Evolutionary conservation across 2,329 filamentous ascomycete species (phyloP).

Genomic region (Xylaria sp.): DNA sequence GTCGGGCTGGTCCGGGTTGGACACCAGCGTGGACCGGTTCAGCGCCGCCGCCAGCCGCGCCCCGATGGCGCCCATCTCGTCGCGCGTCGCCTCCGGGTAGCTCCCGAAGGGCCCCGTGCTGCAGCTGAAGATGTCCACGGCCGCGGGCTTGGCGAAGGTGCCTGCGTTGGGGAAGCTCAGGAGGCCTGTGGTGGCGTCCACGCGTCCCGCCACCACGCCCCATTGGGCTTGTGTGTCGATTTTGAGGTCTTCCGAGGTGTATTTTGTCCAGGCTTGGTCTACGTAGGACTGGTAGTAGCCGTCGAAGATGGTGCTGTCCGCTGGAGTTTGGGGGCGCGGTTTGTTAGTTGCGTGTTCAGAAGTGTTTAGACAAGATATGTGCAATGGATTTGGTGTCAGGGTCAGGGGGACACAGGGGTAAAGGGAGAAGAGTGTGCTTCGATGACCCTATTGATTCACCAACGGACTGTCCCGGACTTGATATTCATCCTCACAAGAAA

Average conservation of each 20-base stretch:
- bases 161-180: constrained; percentile 56
- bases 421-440: background rate
- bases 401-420: background rate
- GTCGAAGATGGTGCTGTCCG: constrained; percentile 58
- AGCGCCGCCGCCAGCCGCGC: constrained; percentile 81
- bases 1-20: constrained; percentile 63
- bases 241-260: constrained; percentile 56
- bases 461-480: too few relatives aligned
- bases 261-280: constrained; percentile 63
- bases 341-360: constrained; percentile 11
- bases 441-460: background rate
- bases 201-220: constrained; percentile 60
- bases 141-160: constrained; percentile 59
- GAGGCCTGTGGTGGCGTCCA: constrained; percentile 46
- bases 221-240: constrained; percentile 66
- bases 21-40: constrained; percentile 76
- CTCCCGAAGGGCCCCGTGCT: constrained; percentile 65
- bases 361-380: too few relatives aligned
- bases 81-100: constrained; percentile 53
- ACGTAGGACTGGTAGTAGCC: constrained; percentile 64
- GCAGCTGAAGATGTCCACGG: constrained; percentile 51
- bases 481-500: background rate
- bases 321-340: constrained; percentile 23
- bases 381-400: too few relatives aligned
- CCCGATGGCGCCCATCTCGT: constrained; percentile 70